Evolutionary conservation across 73 alveolate genomes (phyloP).

Genomic region (Uronychia binucleata): DNA sequence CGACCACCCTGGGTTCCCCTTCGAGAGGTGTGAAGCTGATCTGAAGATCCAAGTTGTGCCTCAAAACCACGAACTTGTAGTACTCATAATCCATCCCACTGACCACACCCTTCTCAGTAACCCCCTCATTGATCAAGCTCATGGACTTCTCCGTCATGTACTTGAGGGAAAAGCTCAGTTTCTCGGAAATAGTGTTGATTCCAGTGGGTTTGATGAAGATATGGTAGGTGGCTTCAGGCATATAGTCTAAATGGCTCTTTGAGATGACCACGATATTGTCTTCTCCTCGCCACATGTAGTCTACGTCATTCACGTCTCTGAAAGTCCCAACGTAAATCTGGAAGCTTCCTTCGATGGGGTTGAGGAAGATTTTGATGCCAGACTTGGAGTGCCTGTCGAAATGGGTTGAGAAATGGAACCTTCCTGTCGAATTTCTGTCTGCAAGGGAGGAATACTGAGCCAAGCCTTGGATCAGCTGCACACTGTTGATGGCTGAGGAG

Average conservation of each 20-base stretch:
- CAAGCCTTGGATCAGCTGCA: background rate
- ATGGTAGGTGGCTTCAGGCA: background rate
- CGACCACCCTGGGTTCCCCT: background rate
- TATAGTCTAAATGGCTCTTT: too few relatives aligned
- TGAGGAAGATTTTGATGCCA: background rate
- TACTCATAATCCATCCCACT: background rate
- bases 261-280: background rate
- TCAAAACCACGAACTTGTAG: background rate
- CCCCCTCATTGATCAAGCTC: background rate
- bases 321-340: background rate
- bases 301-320: background rate
- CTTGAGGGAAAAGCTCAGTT: background rate
- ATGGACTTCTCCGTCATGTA: background rate
- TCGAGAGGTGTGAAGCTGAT: background rate
- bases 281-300: background rate
- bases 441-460: background rate
- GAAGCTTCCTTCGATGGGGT: background rate
- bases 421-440: background rate
- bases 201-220: background rate
- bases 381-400: too few relatives aligned
- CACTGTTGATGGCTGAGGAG: background rate
- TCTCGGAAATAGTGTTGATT: background rate
- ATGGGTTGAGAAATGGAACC: background rate
- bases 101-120: background rate
- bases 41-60: background rate